Percentiles rank a stretch among this genome's conserved stretches.
Conservation (phyloP, 169 alveolate species). For the Prorocentrum cordatum region DNA sequence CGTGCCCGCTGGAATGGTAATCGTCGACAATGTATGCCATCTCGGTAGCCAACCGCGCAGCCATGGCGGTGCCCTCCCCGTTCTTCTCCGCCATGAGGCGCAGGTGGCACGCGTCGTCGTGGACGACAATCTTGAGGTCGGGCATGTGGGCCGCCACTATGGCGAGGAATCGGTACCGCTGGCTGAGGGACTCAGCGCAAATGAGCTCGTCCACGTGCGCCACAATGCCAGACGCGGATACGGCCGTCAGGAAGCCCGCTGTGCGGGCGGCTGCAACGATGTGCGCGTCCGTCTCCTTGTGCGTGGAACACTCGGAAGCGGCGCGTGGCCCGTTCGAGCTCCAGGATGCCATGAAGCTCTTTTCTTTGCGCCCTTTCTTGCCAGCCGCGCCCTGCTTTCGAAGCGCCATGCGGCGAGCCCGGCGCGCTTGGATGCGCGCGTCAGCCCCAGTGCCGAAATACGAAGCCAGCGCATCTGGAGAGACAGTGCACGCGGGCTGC, state of each 20-base stretch:
- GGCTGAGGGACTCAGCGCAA: neutral
- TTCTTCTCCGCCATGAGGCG: neutral
- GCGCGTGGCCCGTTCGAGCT: neutral
- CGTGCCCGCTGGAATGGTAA: neutral
- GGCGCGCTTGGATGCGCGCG: neutral
- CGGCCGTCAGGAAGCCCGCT: neutral
- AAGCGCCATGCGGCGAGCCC: neutral
- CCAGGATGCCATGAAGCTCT: neutral
- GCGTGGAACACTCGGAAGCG: neutral
- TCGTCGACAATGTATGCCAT: neutral
- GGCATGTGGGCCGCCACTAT: neutral
- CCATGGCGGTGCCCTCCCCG: neutral
- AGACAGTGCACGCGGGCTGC: neutral
- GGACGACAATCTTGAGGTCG: neutral
- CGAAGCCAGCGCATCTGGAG: neutral
- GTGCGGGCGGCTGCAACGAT: neutral
- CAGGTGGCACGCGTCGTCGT: slow-evolving; percentile 3
- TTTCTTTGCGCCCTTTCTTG: neutral
- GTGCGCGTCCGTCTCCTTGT: neutral
- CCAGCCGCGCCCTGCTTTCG: neutral
- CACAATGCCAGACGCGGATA: neutral
- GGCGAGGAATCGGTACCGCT: neutral
- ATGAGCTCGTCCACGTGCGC: neutral
- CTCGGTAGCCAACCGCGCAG: neutral
- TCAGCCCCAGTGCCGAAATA: neutral